A percentile compares a stretch with the other conserved stretches of the same genome.
phyloP scores from a whole-genome alignment of 345 rosid species.

The Fremontodendron californicum region DNA sequence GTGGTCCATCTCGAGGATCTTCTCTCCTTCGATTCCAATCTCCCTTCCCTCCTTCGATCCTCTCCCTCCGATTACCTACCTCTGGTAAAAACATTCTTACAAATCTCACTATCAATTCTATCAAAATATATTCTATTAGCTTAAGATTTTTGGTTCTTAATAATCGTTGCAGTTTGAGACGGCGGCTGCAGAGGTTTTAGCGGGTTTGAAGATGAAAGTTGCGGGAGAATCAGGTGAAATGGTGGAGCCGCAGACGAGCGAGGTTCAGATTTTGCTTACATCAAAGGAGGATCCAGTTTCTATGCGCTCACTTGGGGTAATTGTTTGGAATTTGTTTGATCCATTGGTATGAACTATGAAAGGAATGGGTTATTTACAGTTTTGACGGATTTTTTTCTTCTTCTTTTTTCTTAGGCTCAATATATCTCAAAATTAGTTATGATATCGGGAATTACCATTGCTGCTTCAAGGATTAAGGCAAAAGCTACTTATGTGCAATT shows the following conservation, averaged over 20 bases:
- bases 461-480: constrained; percentile 95
- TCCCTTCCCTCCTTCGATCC: constrained; percentile 73
- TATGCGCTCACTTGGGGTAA: constrained; percentile 83
- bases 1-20: constrained; percentile 77
- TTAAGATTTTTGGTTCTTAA: neutral
- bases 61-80: constrained; percentile 80
- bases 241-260: constrained; percentile 62
- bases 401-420: constrained; percentile 49
- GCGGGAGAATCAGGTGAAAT: constrained; percentile 72
- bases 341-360: too few species aligned
- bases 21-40: constrained; percentile 74
- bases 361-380: neutral
- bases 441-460: constrained; percentile 85
- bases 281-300: constrained; percentile 83
- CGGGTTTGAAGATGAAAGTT: constrained; percentile 70
- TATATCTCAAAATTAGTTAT: constrained; percentile 81
- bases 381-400: neutral
- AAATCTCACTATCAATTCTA: neutral
- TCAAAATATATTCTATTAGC: neutral
- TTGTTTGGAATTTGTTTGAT: constrained; percentile 10
- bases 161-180: constrained; percentile 60
- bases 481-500: constrained; percentile 84
- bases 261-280: constrained; percentile 76
- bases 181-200: constrained; percentile 85
- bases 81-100: constrained; percentile 33